Evolutionary conservation across 768 basidiomycete genomes (phyloP), one percentile per base, ranked within the genome.

Genomic region (Suillus subluteus): DNA sequence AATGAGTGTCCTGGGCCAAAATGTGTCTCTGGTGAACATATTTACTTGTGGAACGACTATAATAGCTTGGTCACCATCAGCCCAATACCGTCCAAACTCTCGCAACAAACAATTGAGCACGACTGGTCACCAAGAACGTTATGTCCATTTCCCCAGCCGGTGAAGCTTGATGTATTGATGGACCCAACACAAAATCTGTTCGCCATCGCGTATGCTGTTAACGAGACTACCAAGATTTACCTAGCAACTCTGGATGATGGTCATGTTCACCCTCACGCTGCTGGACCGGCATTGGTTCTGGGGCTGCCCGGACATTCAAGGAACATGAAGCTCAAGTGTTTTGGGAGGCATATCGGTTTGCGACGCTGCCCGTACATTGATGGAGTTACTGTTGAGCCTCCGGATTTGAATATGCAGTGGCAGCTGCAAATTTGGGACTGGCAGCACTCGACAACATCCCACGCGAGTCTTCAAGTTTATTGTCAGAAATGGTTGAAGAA

Each of bases 311-410:
- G n/a, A n/a, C n/a, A 9, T 30, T 7, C 1, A 30, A 16, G 6
- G 6, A 0, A 26, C 0, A 2, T 8, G 16, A 18, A 54, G 52
- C 18, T 54, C 16, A 9, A 54, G 52, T 54, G 30, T 32, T 32
- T 9, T 18, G n/a, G 52, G 52, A 54, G 30, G 26, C 30, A 54
- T 54, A 54, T 54, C 5, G 30, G 16, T 32, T 9, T 54, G 8
- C 12, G 7, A 15, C 50, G 7, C 8, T 0, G 4, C 16, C 18
- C 18, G 1, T 1, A n/a, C n/a, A n/a, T n/a, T n/a, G n/a, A n/a
- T n/a, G n/a, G n/a, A n/a, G n/a, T n/a, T n/a, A n/a, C n/a, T n/a
- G n/a, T n/a, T n/a, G n/a, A n/a, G n/a, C n/a, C n/a, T n/a, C n/a
- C n/a, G n/a, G n/a, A n/a, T n/a, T n/a, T n/a, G n/a, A n/a, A n/a